These are phyloP conservation scores for Mycena belliarum DNA, from an alignment of 768 basidiomycete genomes.

Conservation along the genomic window DNA sequence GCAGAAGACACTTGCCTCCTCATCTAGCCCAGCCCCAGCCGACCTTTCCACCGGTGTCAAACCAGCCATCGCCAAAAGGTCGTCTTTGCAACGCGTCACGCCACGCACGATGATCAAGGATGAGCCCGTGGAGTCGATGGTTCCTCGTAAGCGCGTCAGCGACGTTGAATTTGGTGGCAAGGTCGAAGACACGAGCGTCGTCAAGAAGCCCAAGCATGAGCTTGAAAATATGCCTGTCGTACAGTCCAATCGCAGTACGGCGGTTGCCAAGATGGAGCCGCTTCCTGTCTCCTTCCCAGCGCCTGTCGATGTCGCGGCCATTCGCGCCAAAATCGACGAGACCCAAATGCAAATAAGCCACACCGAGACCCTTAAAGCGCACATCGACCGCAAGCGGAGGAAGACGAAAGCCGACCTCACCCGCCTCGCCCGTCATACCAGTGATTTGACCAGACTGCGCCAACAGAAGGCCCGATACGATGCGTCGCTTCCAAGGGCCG, in stretches of 20 bases:
- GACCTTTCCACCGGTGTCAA: neutral
- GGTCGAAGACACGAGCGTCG: slow-evolving; percentile 4
- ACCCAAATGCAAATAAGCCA: slow-evolving; percentile 14
- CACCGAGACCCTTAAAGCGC: slow-evolving; percentile 4
- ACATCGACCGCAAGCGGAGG: slow-evolving; percentile 14
- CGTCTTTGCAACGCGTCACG: slow-evolving; percentile 8
- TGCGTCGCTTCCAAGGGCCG: slow-evolving; percentile 22
- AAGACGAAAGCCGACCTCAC: slow-evolving; percentile 26
- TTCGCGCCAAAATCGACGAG: slow-evolving; percentile 9
- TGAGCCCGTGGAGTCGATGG: slow-evolving; percentile 29
- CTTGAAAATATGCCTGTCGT: slow-evolving; percentile 29
- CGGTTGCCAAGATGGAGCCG: slow-evolving; percentile 1
- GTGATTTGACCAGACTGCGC: slow-evolving; percentile 18
- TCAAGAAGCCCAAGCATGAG: slow-evolving; percentile 34
- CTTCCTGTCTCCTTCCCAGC: neutral
- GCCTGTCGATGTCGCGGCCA: slow-evolving; percentile 8
- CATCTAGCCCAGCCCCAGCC: neutral
- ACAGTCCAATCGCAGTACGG: slow-evolving; percentile 21
- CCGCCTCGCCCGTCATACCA: slow-evolving; percentile 6
- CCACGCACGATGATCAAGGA: slow-evolving; percentile 24
- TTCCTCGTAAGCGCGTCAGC: slow-evolving; percentile 41
- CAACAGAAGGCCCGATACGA: slow-evolving; percentile 19
- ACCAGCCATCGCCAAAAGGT: neutral
- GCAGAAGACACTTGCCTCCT: neutral
- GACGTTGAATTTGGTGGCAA: slow-evolving; percentile 26